Evolutionary conservation across 352 stramenopile species (phyloP).

Genomic region (Phytophthora fragariae): DNA sequence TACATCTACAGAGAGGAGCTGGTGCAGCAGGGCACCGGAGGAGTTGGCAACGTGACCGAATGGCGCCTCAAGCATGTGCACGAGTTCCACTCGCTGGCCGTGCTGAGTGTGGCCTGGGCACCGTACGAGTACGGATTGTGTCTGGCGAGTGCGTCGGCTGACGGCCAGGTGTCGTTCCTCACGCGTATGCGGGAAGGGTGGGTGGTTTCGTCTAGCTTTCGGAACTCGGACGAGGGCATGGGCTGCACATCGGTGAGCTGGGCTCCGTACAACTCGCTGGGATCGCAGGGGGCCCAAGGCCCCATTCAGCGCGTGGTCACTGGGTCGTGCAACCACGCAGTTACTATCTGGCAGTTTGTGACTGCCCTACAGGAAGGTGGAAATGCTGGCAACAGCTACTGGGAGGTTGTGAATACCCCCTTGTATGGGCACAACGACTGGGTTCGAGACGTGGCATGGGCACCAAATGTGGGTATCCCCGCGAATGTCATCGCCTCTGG

Average conservation of each 20-base stretch:
- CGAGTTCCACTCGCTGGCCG: slow-evolving; percentile 69
- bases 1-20: slow-evolving; percentile 88
- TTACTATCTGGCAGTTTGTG: slow-evolving; percentile 72
- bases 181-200: slow-evolving; percentile 84
- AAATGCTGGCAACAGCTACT: slow-evolving; percentile 36
- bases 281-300: slow-evolving; percentile 68
- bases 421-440: slow-evolving; percentile 82
- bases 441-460: slow-evolving; percentile 87
- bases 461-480: slow-evolving; percentile 84
- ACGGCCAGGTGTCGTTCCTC: slow-evolving; percentile 88
- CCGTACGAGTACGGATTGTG: slow-evolving; percentile 90
- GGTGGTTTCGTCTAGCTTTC: slow-evolving; percentile 79
- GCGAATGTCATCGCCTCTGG: slow-evolving; percentile 82
- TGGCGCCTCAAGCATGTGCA: slow-evolving; percentile 86
- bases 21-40: slow-evolving; percentile 43
- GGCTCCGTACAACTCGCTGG: slow-evolving; percentile 90
- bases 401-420: slow-evolving; percentile 48
- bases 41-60: slow-evolving; percentile 54
- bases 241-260: slow-evolving; percentile 85
- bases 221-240: slow-evolving; percentile 76
- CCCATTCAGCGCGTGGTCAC: slow-evolving; percentile 81
- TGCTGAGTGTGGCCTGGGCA: slow-evolving; percentile 86
- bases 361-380: slow-evolving; percentile 39
- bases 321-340: slow-evolving; percentile 66
- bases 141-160: slow-evolving; percentile 78